A percentile compares a stretch with the other conserved stretches of the same genome.
These are phyloP conservation scores for Tuber magnatum DNA, from an alignment of 495 filamentous ascomycete genomes.

Conservation along the genomic window DNA sequence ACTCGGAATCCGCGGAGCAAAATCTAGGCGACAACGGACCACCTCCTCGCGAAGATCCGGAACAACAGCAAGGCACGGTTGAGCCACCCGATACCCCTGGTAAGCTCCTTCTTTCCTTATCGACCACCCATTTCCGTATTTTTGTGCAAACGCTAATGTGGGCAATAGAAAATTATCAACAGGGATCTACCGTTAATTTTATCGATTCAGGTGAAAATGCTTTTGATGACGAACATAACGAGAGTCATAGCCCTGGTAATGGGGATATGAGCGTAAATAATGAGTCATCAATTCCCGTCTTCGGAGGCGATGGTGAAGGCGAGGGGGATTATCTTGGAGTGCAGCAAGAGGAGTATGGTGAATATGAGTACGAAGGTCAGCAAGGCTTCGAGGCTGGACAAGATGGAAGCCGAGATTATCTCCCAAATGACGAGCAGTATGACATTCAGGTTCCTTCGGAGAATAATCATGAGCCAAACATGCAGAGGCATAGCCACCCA, in stretches of 20 bases:
- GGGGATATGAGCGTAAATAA: conserved; percentile 6
- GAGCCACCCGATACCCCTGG: conserved; percentile 7
- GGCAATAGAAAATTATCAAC: conserved; percentile 15
- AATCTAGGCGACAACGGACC: conserved; percentile 4
- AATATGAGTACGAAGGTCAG: conserved; percentile 20
- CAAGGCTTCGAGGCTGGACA: conserved; percentile 24
- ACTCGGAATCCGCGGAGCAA: conserved; percentile 5
- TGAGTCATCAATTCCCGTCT: conserved; percentile 31
- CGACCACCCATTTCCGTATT: neutral
- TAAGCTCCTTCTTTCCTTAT: neutral
- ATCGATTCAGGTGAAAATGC: conserved; percentile 7
- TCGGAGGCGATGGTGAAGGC: conserved; percentile 18
- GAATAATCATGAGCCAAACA: conserved; percentile 17
- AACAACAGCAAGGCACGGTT: conserved; percentile 12
- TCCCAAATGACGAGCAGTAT: conserved; percentile 9
- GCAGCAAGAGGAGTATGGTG: conserved; percentile 23
- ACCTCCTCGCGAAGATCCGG: conserved; percentile 5
- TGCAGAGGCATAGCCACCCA: conserved; percentile 16
- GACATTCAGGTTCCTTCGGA: conserved; percentile 6
- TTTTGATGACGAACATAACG: conserved; percentile 5
- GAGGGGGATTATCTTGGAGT: conserved; percentile 25
- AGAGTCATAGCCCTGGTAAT: conserved; percentile 5
- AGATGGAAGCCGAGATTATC: conserved; percentile 15
- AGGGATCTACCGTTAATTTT: conserved; percentile 14
- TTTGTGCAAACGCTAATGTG: neutral